Base-by-base conservation (phyloP, 441 rosid species). In the Populus trichocarpa region DNA sequence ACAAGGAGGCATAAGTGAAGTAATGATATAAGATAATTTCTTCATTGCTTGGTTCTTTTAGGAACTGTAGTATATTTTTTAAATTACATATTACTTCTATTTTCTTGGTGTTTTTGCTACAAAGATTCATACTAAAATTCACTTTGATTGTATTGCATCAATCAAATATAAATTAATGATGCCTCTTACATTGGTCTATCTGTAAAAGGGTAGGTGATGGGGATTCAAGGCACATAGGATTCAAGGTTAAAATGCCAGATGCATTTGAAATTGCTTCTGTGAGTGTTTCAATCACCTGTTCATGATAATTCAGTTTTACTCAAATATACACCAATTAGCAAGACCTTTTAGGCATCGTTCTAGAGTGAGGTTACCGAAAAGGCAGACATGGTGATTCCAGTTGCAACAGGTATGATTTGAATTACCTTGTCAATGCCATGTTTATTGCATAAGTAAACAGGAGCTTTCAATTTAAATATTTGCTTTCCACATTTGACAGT, bases 301-400 rank as follows among this genome's bases (percentile, higher is more conserved):
- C 66, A 25, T 75, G n/a, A 6, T 8, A 35, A 10, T 11, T 6
- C 16, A 10, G 5, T 32, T 4, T 66, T 50, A 28, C 67, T 69
- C 61, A 25, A 30, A 8, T 16, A 23, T 8, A 22, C 10, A 50
- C 9, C 57, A 7, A 2, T 23, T 10, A 35, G 46, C 33, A 36
- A 7, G 14, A 38, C 11, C 70, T 46, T 4, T 38, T 76, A 7
- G 22, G 3, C 59, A 16, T 14, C 20, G 8, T 18, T 81, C 7
- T 30, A 93, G 98, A 84, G 75, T 38, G 86, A 81, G 75, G 91
- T 93, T 50, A 91, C 90, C 1, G 96, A 91, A 20, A 89, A 88
- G 78, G 99, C 96, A 83, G 93, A 92, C 80, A 73, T 93, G 81
- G 97, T 95, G 75, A 93, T 95, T 80, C 96, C 95, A 75, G 95